These are phyloP conservation scores for Teunomyces barrocoloradensis DNA, from an alignment of 805 yeast genomes.

Conservation along the genomic window DNA sequence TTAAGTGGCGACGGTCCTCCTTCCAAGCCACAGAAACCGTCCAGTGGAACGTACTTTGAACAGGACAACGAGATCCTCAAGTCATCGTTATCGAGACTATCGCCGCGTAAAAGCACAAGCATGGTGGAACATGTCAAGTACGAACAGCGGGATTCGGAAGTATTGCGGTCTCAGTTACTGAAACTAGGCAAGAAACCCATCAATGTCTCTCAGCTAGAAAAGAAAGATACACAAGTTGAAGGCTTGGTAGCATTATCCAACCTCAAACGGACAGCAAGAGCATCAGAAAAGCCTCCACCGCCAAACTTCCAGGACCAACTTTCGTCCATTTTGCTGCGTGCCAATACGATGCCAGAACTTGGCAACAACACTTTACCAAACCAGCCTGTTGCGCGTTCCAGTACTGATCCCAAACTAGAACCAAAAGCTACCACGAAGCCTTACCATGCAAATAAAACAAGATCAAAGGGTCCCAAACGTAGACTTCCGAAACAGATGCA, in stretches of 20 bases:
- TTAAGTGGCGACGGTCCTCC: constrained; percentile 5
- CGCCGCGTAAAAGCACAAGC: constrained; percentile 12
- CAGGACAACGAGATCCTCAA: constrained; percentile 17
- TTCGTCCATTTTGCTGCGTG: constrained; percentile 26
- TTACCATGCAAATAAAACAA: constrained; percentile 43
- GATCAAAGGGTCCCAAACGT: constrained; percentile 54
- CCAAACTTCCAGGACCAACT: constrained; percentile 19
- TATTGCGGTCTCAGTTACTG: constrained; percentile 23
- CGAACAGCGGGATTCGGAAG: constrained; percentile 20
- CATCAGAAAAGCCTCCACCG: neutral
- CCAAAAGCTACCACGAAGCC: constrained; percentile 23
- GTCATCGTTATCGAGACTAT: constrained; percentile 13
- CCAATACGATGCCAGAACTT: constrained; percentile 26
- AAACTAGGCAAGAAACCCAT: constrained; percentile 15
- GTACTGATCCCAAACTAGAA: constrained; percentile 13
- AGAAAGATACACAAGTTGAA: constrained; percentile 12
- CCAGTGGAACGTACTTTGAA: constrained; percentile 12
- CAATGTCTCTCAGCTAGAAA: constrained; percentile 5
- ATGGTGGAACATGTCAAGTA: constrained; percentile 10
- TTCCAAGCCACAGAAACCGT: constrained; percentile 12
- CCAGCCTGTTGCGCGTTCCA: constrained; percentile 7
- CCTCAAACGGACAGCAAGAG: constrained; percentile 14
- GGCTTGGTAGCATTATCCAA: constrained; percentile 14
- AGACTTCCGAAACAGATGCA: constrained; percentile 36
- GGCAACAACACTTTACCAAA: constrained; percentile 1